Base-by-base conservation (phyloP, 164 flowering plant genomes). In the Cinnamomum chago region DNA sequence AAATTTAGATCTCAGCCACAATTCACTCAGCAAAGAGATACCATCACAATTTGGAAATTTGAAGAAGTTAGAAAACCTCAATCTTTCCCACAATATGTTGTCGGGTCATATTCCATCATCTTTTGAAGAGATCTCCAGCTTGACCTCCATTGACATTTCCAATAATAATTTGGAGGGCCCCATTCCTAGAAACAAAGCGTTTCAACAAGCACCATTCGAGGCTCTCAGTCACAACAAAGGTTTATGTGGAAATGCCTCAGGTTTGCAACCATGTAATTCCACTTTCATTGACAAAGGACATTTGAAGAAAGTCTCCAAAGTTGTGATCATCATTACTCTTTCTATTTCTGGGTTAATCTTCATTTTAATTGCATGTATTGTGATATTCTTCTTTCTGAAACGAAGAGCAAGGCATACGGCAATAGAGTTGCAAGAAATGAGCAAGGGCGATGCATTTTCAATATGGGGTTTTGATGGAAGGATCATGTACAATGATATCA, bases 1-100 rank as follows among this genome's bases (percentile, higher is more conserved):
- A 82, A 78, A 33, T 13, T 68, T 90, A 58, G 93, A 91, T 70
- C 83, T 89, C 13, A 89, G 93, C 81, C 69, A 81, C 69, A 91
- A 91, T 75, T 80, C 72, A 2, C 77, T 91, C 17, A 73, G 84
- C 1, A 90, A 92, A 64, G 2, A 71, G 12, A 85, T 91, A 2
- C 93, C 93, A n/a, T 60, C 64, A 22, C 72, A 72, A 65, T 66
- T 91, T 2, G 81, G 52, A 3, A 85, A 79, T 78, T 83, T 91
- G 17, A 66, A 51, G 0, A n/a, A 50, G 10, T 69, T 90, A 65
- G 85, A 85, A 70, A 77, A 23, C 30, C 83, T 90, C 50, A 86
- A 90, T 74, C 75, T 88, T 50, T 88, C 93, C 11, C 83, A 79
- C 64, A 89, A 88, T 80, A 62, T 77, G 62, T 81, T 89, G 40